These are phyloP conservation scores for Fusarium hostae DNA, from an alignment of 2,329 filamentous ascomycete species.

Conservation along the genomic window DNA sequence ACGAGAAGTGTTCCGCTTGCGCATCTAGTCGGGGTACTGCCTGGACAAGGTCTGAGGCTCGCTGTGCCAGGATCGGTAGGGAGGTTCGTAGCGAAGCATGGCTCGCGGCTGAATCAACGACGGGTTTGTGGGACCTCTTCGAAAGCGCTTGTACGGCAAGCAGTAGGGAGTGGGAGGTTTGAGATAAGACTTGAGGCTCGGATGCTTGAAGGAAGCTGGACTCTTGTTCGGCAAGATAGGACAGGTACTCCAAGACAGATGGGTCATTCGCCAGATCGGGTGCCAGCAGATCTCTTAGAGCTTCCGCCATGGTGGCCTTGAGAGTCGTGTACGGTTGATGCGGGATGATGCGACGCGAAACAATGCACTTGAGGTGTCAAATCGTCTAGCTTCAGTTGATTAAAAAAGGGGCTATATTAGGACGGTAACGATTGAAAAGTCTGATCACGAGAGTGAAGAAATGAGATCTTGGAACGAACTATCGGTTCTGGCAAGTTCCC, in stretches of 20 bases:
- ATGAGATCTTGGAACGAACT: background rate
- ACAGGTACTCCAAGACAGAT: slow-evolving; percentile 76
- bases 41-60: slow-evolving; percentile 74
- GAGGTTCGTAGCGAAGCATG: slow-evolving; percentile 78
- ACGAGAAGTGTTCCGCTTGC: slow-evolving; percentile 82
- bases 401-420: background rate
- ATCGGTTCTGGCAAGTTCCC: slow-evolving; percentile 1
- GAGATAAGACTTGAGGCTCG: slow-evolving; percentile 83
- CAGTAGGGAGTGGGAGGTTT: slow-evolving; percentile 81
- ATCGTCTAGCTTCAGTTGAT: background rate
- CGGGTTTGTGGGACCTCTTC: slow-evolving; percentile 85
- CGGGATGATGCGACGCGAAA: background rate
- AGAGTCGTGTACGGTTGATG: background rate
- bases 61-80: slow-evolving; percentile 75
- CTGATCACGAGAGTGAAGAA: background rate
- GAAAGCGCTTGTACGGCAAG: slow-evolving; percentile 88
- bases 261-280: slow-evolving; percentile 55
- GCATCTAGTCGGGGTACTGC: slow-evolving; percentile 82
- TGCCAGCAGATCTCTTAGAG: slow-evolving; percentile 50
- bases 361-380: background rate
- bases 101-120: slow-evolving; percentile 83
- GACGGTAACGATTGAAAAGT: background rate
- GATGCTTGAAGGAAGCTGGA: slow-evolving; percentile 76
- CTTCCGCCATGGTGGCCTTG: slow-evolving; percentile 49
- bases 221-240: slow-evolving; percentile 79